Evolutionary conservation across 345 rosid genomes (phyloP).

Genomic region (Draba incana): DNA sequence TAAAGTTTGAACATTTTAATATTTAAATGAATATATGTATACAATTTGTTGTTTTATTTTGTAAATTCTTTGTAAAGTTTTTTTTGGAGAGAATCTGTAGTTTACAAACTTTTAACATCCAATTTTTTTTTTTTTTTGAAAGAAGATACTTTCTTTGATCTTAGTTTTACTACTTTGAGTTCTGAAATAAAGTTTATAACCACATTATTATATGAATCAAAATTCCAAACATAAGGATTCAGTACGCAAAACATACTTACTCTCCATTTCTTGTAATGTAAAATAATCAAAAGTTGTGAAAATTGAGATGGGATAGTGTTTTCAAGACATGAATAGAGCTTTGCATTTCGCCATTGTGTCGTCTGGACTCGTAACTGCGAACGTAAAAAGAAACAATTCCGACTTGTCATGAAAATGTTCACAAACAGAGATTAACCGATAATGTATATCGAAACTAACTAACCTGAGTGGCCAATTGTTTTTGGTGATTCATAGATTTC

Average conservation of each 20-base stretch:
- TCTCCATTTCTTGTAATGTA: slow-evolving; percentile 34
- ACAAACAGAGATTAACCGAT: neutral
- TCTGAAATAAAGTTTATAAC: slow-evolving; percentile 18
- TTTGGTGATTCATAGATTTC: slow-evolving; percentile 86
- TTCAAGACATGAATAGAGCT: slow-evolving; percentile 46
- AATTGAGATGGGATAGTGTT: slow-evolving; percentile 3
- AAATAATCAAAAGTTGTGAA: slow-evolving; percentile 31
- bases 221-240: slow-evolving; percentile 22
- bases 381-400: slow-evolving; percentile 29
- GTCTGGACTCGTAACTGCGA: slow-evolving; percentile 79
- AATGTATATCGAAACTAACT: slow-evolving; percentile 29
- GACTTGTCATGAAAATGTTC: slow-evolving; percentile 1
- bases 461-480: slow-evolving; percentile 92
- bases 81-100: slow-evolving; percentile 35
- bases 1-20: slow-evolving; percentile 30
- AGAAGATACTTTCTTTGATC: slow-evolving; percentile 1
- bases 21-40: slow-evolving; percentile 30
- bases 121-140: slow-evolving; percentile 4
- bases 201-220: slow-evolving; percentile 32
- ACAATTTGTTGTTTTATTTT: slow-evolving; percentile 7
- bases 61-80: slow-evolving; percentile 28
- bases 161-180: neutral
- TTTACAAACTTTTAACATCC: slow-evolving; percentile 30
- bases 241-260: neutral
- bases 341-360: slow-evolving; percentile 57